These are phyloP conservation scores for Taphrina deformans DNA, from an alignment of 1,139 yeast species.

Conservation along the genomic window DNA sequence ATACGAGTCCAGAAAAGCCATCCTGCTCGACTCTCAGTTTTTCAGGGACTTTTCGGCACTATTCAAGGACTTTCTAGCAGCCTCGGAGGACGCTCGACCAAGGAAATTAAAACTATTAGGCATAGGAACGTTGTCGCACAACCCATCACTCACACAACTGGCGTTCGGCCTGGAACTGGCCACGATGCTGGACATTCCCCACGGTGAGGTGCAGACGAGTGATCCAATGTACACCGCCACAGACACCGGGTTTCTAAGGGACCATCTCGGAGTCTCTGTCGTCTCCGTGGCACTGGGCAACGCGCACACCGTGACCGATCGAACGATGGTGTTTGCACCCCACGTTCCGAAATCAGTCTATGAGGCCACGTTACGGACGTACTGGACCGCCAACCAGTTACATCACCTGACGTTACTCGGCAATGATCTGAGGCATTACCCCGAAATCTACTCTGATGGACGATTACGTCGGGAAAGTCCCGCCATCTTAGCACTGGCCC, in stretches of 20 bases:
- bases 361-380: conserved; percentile 14
- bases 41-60: conserved; percentile 7
- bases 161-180: conserved; percentile 20
- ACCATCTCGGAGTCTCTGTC: not conserved
- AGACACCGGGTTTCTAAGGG: conserved; percentile 4
- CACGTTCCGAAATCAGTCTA: conserved; percentile 32
- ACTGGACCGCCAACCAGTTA: not conserved
- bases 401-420: conserved; percentile 10
- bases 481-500: conserved; percentile 3
- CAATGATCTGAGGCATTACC: conserved; percentile 20
- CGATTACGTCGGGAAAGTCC: conserved; percentile 20
- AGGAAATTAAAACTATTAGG: conserved; percentile 10
- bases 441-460: conserved; percentile 12
- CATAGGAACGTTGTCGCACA: conserved; percentile 30
- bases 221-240: conserved; percentile 30
- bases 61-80: not conserved
- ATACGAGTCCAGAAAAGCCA: not conserved
- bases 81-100: not conserved
- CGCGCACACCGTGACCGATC: not conserved
- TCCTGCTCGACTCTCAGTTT: conserved; percentile 7
- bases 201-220: not conserved
- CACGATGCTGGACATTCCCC: not conserved
- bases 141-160: conserved; percentile 24
- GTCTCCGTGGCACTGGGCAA: conserved; percentile 10
- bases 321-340: conserved; percentile 13